These are phyloP conservation scores for Salix suchowensis DNA, from an alignment of 345 rosid genomes.

Conservation along the genomic window DNA sequence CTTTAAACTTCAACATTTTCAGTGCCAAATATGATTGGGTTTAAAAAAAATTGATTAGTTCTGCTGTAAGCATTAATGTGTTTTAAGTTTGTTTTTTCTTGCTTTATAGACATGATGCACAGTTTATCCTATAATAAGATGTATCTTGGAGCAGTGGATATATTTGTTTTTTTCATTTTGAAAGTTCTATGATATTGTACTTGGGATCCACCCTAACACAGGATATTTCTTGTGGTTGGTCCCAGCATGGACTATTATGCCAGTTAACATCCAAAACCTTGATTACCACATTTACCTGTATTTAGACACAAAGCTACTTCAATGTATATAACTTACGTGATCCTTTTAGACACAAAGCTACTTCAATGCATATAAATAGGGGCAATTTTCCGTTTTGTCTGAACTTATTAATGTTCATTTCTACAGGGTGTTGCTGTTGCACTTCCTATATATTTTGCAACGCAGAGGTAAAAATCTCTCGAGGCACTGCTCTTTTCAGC, in stretches of 20 bases:
- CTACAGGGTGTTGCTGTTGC: constrained; percentile 96
- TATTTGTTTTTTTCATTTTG: too few relatives aligned
- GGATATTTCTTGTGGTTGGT: not conserved
- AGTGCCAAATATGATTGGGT: not conserved
- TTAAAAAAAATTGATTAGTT: not conserved
- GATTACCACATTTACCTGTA: not conserved
- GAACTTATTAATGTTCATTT: constrained; percentile 16
- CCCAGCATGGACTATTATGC: not conserved
- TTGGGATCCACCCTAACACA: not conserved
- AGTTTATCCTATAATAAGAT: not conserved
- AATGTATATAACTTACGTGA: too few relatives aligned
- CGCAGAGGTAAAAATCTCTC: constrained; percentile 66
- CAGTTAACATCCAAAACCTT: not conserved
- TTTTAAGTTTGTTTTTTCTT: not conserved
- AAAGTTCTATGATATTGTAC: not conserved
- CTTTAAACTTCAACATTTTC: not conserved
- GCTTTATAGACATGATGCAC: not conserved
- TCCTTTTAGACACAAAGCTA: not conserved
- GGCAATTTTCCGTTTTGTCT: not conserved
- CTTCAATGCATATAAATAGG: not conserved
- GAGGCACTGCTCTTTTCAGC: constrained; percentile 3
- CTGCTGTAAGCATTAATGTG: not conserved
- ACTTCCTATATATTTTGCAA: constrained; percentile 91
- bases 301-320: not conserved
- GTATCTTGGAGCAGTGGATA: not conserved